Evolutionary conservation across 148 eudicot genomes (phyloP).

Genomic region (Fagopyrum esculentum): DNA sequence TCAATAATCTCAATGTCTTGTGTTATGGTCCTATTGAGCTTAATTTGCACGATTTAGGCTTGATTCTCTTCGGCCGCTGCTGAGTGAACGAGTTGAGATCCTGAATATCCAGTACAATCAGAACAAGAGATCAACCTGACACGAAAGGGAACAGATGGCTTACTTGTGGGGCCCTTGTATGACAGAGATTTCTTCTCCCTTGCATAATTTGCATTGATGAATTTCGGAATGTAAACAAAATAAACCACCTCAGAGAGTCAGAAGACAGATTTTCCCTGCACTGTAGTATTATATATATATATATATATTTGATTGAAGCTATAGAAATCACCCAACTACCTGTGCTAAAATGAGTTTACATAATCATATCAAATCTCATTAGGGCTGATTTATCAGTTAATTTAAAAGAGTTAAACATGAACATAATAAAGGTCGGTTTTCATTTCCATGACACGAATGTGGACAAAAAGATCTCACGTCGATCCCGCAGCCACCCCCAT

Average conservation of each 20-base stretch:
- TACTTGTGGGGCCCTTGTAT: not conserved
- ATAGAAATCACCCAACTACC: not conserved
- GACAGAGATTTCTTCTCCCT: not conserved
- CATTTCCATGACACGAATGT: not conserved
- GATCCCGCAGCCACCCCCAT: not conserved
- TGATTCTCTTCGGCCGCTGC: not conserved
- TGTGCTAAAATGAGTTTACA: not conserved
- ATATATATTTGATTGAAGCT: not conserved
- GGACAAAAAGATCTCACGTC: not conserved
- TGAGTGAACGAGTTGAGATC: not conserved
- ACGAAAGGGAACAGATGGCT: not conserved
- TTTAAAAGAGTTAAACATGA: too few species aligned
- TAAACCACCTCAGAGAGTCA: not conserved
- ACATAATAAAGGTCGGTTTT: not conserved
- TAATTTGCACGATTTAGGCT: not conserved
- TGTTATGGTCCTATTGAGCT: not conserved
- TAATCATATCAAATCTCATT: not conserved
- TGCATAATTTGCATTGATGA: not conserved
- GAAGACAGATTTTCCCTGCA: conserved; percentile 2
- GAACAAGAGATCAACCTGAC: not conserved
- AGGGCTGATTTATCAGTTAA: too few species aligned
- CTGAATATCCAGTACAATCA: too few species aligned
- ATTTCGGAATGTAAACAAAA: not conserved
- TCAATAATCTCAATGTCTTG: not conserved
- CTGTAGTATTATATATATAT: not conserved